These are phyloP conservation scores for Exophiala alcalophila DNA, from an alignment of 2,329 filamentous ascomycete species.

Conservation along the genomic window DNA sequence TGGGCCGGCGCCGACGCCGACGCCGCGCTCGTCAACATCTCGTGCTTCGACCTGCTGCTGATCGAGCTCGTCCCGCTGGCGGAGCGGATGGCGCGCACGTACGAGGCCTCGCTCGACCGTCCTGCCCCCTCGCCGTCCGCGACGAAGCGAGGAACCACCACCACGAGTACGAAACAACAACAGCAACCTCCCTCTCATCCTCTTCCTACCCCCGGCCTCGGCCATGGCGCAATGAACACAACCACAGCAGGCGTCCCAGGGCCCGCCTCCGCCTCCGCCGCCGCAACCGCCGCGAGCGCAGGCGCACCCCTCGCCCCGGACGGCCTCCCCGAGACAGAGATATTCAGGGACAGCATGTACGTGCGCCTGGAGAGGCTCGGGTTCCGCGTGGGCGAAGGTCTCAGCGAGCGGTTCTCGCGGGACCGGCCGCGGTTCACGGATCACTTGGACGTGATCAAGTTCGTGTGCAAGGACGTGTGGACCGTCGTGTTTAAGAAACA, in stretches of 20 bases:
- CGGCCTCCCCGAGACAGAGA: constrained; percentile 54
- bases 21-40: constrained; percentile 69
- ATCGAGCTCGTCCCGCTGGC: constrained; percentile 96
- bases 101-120: constrained; percentile 29
- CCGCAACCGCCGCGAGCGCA: not conserved
- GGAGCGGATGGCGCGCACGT: constrained; percentile 68
- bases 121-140: constrained; percentile 13
- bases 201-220: not conserved
- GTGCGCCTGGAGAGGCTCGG: constrained; percentile 79
- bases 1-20: constrained; percentile 14
- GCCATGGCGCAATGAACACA: constrained; percentile 1
- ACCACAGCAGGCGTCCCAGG: constrained; percentile 3
- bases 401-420: constrained; percentile 69
- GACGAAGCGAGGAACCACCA: constrained; percentile 3
- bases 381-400: constrained; percentile 86
- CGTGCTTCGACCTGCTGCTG: constrained; percentile 88
- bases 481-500: constrained; percentile 92
- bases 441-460: constrained; percentile 94
- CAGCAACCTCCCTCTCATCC: constrained; percentile 1
- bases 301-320: constrained; percentile 22
- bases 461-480: constrained; percentile 98
- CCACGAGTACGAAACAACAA: constrained; percentile 10
- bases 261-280: not conserved
- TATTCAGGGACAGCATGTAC: constrained; percentile 79
- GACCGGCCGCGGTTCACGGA: constrained; percentile 86